Base-by-base conservation (phyloP, 805 yeast genomes). In the Ogataea siamensis region DNA sequence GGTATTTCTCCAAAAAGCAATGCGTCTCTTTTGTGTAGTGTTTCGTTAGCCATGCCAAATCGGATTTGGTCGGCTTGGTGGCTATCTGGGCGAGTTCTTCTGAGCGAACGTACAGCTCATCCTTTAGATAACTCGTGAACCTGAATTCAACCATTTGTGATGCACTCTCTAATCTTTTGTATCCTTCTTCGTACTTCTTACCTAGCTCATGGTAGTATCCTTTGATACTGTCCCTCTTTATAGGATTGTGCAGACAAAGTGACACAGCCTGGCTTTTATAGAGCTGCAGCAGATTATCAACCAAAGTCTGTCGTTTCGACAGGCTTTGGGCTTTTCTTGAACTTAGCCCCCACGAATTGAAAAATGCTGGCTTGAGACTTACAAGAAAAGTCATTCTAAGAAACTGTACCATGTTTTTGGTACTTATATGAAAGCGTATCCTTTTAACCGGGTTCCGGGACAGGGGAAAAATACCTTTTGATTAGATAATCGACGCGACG, bases 1-100 rank as follows among this genome's bases (percentile, higher is more conserved):
- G 63, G 35, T 51, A 58, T 5, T 42, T 35, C 5, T 41, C 39
- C n/a, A 58, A 40, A 29, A 58, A 58, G 3, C 14, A 5, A 32
- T 58, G 55, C 9, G 57, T 47, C 5, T 28, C 8, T 7, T 27
- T 17, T 3, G 48, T 37, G 24, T 58, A 58, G 37, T 51, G 32
- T 5, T 34, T 15, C 23, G 49, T 46, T 8, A 58, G 39, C 45
- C 51, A 45, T 13, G 15, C 16, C 6, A 53, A 31, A 34, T 58
- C 58, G 2, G 32, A 14, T 13, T 43, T 21, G 1, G 42, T 41
- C 10, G 45, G 38, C 29, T 28, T 22, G 10, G 46, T 35, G 7
- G 54, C 45, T 6, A 45, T 43, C 18, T 31, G 38, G 8, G 48
- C 46, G 19, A 49, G 36, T 31, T 49, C 54, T 26, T 46, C 54